A percentile compares a stretch with the other conserved stretches of the same genome.
Conservation (phyloP, 148 eudicot genomes). For the Chenopodium berlandieri region DNA sequence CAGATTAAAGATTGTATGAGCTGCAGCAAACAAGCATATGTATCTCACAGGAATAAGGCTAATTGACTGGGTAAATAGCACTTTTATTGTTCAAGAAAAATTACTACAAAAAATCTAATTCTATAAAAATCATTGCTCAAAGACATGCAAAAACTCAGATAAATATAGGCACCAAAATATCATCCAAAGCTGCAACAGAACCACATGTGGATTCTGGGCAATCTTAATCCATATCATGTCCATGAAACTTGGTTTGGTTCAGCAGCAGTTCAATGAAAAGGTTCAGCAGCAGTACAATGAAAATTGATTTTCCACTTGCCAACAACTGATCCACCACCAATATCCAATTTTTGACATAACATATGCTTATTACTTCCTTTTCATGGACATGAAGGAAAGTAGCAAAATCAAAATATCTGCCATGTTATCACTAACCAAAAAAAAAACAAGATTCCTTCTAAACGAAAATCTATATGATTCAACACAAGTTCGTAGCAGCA, state of each 20-base stretch:
- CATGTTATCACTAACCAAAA: neutral
- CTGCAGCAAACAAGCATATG: neutral
- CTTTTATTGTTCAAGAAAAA: neutral
- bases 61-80: neutral
- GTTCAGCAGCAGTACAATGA: neutral
- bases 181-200: constrained; percentile 10
- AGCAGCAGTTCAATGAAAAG: neutral
- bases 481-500: too few relatives aligned
- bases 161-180: neutral
- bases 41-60: neutral
- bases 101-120: neutral
- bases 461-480: too few relatives aligned
- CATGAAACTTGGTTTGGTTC: neutral
- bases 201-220: neutral
- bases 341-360: neutral
- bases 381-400: neutral
- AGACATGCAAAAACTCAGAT: neutral
- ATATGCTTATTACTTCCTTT: neutral
- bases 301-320: neutral
- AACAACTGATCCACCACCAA: neutral
- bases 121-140: neutral
- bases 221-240: neutral
- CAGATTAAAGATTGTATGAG: neutral
- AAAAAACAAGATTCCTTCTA: too few relatives aligned
- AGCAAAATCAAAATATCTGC: neutral